These are phyloP conservation scores for Marvania coccoides DNA, from an alignment of 139 green algal species.

Conservation along the genomic window DNA sequence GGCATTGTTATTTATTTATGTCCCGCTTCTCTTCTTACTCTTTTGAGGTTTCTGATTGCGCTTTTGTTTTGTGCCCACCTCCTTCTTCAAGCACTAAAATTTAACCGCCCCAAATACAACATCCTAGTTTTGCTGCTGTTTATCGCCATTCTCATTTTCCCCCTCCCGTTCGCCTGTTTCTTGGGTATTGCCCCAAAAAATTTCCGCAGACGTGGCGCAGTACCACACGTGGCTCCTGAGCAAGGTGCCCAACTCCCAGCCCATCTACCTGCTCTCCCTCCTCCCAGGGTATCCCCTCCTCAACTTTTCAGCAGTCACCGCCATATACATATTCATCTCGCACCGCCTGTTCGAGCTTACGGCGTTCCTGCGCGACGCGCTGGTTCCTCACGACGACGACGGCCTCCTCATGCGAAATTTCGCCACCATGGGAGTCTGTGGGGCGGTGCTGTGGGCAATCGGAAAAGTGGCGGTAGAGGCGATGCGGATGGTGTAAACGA, in stretches of 20 bases:
- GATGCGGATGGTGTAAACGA: background rate
- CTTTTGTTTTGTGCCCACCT: background rate
- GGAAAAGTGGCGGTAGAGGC: background rate
- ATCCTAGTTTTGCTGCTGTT: conserved; percentile 2
- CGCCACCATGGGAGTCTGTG: conserved; percentile 32
- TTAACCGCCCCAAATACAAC: background rate
- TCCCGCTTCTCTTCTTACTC: too few species aligned
- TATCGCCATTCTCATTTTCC: background rate
- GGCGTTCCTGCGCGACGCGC: conserved; percentile 63
- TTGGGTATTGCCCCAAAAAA: too few species aligned
- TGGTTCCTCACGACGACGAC: conserved; percentile 79
- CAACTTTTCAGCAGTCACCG: conserved; percentile 80
- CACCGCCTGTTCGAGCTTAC: conserved; percentile 85
- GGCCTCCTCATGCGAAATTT: conserved; percentile 60
- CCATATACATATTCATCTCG: conserved; percentile 68
- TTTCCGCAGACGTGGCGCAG: conserved; percentile 55
- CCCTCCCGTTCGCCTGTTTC: too few species aligned
- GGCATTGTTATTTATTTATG: too few species aligned
- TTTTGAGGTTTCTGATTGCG: too few species aligned
- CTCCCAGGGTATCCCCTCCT: conserved; percentile 80
- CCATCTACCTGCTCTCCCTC: conserved; percentile 74
- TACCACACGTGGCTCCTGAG: conserved; percentile 93
- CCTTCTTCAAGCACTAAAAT: background rate
- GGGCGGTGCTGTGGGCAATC: background rate
- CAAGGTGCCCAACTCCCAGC: conserved; percentile 75